phyloP scores from a whole-genome alignment of 2,329 filamentous ascomycete genomes.

The Aquanectria penicillioides region DNA sequence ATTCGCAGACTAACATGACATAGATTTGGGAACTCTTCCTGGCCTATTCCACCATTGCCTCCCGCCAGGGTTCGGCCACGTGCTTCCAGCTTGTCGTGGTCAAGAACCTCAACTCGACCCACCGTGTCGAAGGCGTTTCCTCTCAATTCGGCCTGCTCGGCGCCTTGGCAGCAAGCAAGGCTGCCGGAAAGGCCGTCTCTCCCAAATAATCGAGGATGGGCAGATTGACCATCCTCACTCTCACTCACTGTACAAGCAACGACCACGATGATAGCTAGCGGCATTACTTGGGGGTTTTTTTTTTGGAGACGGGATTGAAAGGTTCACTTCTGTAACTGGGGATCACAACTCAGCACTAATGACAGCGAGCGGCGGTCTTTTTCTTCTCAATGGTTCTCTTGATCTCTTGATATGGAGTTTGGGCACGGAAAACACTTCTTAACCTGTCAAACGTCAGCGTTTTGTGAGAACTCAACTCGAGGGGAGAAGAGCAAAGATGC shows the following conservation, averaged over 20 bases:
- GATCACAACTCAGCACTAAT: not conserved
- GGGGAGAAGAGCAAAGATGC: not conserved
- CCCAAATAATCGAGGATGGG: conserved; percentile 6
- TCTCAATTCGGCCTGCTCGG: conserved; percentile 76
- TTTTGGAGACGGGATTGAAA: not conserved
- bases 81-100: conserved; percentile 89
- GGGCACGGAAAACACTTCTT: conserved; percentile 3
- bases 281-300: no score
- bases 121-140: conserved; percentile 79
- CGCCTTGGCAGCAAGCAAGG: conserved; percentile 56
- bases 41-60: conserved; percentile 84
- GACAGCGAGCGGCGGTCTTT: not conserved
- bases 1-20: conserved; percentile 29
- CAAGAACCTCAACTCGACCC: conserved; percentile 90
- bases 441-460: no score
- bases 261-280: no score
- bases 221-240: no score
- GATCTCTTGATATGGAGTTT: not conserved
- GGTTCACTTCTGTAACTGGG: not conserved
- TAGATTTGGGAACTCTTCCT: conserved; percentile 94
- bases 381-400: not conserved
- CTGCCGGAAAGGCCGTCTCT: conserved; percentile 37
- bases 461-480: not conserved
- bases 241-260: no score
- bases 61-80: conserved; percentile 83